Base-by-base conservation (phyloP, 495 filamentous ascomycete species). In the Parathielavia hyrcaniae region DNA sequence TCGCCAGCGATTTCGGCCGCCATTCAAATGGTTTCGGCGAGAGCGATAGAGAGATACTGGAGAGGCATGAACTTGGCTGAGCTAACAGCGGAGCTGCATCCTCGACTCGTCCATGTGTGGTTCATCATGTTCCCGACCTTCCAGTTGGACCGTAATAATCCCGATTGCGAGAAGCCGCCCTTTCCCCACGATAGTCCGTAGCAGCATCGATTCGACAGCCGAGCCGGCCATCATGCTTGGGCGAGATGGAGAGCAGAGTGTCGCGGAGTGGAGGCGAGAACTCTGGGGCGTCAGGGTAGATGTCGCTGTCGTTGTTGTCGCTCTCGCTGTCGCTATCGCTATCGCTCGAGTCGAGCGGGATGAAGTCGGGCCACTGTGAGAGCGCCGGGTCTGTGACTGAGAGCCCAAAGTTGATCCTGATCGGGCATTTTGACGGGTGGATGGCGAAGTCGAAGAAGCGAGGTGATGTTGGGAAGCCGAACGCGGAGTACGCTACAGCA, bases 401-500 rank as follows among this genome's bases (percentile, higher is more conserved):
- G 19, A 14, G 38, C 35, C 34, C 32, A 39, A 13, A 48, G 3
- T 10, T 30, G 53, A 26, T 48, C 34, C 1, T 50, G 45, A 22
- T 26, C 26, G 23, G 46, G 16, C 54, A 57, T 49, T 14, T 35
- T 49, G 57, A 39, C 50, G 57, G 23, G 16, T 32, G 20, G 19
- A 30, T 23, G 23, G 56, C 49, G 57, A 35, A 34, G 36, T 41
- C 36, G 48, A 34, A 5, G 43, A 55, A 47, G 50, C 17, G 20
- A 17, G 34, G 35, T 11, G 38, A n/a, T 32, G 57, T 44, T 51
- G 47, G 10, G 14, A 47, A 45, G 55, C 38, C 26, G 36, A 26
- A 38, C 2, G 39, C 50, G 47, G 50, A 45, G 34, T 57, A 65
- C 51, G 69, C 69, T 64, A 67, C 66, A 67, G 62, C 62, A 64